Conservation (phyloP, 495 filamentous ascomycete species). For the Tuber borchii region DNA sequence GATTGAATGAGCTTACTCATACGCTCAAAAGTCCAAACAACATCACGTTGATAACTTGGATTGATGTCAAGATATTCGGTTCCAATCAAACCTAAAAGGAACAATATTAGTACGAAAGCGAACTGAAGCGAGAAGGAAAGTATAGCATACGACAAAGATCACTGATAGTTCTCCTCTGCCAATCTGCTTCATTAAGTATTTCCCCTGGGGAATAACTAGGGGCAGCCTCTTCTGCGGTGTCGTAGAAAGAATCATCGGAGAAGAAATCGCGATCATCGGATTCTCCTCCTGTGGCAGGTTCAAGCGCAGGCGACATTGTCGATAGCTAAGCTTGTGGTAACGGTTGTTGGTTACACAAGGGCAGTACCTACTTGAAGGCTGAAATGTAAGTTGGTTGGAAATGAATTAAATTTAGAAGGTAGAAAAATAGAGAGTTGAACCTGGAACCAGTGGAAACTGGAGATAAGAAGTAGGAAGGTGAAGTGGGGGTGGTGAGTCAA, state of each 20-base stretch:
- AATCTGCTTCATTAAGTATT: not conserved
- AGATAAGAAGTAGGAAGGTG: not conserved
- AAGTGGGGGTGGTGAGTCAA: not conserved
- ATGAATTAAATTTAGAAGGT: not conserved
- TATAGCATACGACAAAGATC: not conserved
- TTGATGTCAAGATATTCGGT: conserved; percentile 44
- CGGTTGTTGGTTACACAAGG: not conserved
- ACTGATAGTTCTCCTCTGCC: conserved; percentile 2
- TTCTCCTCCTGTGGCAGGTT: not conserved
- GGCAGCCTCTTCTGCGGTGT: not conserved
- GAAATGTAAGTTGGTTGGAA: not conserved
- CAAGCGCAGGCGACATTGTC: not conserved
- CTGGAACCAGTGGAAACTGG: not conserved
- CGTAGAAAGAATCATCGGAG: not conserved
- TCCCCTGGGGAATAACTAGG: not conserved
- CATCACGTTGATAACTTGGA: conserved; percentile 50
- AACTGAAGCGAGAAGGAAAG: not conserved
- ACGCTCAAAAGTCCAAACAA: conserved; percentile 46
- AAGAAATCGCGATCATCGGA: not conserved
- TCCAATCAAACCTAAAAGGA: conserved; percentile 41
- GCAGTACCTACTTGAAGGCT: not conserved
- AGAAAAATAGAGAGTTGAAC: not conserved
- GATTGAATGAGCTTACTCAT: conserved; percentile 46
- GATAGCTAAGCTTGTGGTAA: not conserved
- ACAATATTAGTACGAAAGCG: not conserved